These are phyloP conservation scores for Eucalyptus cladocalyx DNA, from an alignment of 345 rosid species.

Conservation along the genomic window DNA sequence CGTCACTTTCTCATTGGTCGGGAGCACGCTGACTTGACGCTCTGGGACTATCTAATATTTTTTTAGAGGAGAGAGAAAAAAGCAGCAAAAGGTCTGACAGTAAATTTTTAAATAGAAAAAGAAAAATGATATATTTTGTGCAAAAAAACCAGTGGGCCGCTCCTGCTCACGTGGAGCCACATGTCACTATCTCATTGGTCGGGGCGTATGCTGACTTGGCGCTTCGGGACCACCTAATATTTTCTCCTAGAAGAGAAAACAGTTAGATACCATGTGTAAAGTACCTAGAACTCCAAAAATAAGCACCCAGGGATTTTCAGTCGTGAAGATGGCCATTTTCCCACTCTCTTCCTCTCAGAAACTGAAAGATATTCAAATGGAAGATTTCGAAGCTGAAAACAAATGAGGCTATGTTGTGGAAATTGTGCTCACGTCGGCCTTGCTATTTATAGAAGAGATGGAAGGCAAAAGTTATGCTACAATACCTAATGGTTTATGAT, in stretches of 20 bases:
- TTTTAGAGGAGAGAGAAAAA: too few relatives aligned
- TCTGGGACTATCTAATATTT: too few relatives aligned
- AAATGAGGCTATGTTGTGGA: not conserved
- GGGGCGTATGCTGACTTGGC: too few relatives aligned
- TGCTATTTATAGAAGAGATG: not conserved
- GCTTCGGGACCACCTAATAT: too few relatives aligned
- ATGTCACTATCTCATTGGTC: too few relatives aligned
- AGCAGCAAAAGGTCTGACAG: too few relatives aligned
- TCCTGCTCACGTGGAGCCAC: too few relatives aligned
- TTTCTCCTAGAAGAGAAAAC: not conserved
- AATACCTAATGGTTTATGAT: not conserved
- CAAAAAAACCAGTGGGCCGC: too few relatives aligned
- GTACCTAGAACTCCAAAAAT: constrained; percentile 22
- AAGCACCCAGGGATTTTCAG: not conserved
- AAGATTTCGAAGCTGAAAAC: not conserved
- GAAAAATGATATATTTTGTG: too few relatives aligned
- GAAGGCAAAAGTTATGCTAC: not conserved
- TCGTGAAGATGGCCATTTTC: not conserved
- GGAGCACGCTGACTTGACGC: too few relatives aligned
- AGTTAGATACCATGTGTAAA: not conserved
- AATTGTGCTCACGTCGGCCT: not conserved
- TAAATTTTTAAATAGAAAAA: too few relatives aligned
- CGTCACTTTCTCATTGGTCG: too few relatives aligned
- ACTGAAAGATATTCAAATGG: not conserved
- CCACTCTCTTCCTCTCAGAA: not conserved